Percentiles rank a stretch among this genome's conserved stretches.
Conservation (phyloP, 192 early-diverging fungal genomes). For the Coemansia sp. region DNA sequence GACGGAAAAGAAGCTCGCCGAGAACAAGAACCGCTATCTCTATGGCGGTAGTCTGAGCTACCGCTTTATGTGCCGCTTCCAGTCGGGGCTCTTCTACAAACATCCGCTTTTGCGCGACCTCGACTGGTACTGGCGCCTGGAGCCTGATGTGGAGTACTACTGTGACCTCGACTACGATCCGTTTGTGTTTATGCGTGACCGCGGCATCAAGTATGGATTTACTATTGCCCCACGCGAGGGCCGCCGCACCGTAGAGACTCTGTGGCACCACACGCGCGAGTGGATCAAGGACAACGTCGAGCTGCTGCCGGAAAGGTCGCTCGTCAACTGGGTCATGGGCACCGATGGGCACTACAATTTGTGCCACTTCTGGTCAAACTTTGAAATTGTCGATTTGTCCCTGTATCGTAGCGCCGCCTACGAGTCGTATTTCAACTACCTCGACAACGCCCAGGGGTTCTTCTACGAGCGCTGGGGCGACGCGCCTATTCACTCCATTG, state of each 20-base stretch:
- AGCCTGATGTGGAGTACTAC: constrained; percentile 69
- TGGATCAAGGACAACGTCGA: constrained; percentile 54
- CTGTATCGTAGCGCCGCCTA: constrained; percentile 58
- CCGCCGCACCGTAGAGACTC: constrained; percentile 57
- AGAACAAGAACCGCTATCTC: constrained; percentile 55
- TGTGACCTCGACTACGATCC: constrained; percentile 75
- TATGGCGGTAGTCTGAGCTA: constrained; percentile 70
- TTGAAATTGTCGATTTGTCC: constrained; percentile 66
- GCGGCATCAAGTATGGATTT: constrained; percentile 70
- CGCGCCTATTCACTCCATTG: constrained; percentile 69
- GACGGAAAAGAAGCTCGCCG: constrained; percentile 33
- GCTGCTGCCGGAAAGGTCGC: constrained; percentile 26
- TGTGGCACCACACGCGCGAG: constrained; percentile 59
- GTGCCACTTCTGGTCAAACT: constrained; percentile 81
- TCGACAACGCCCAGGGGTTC: constrained; percentile 63
- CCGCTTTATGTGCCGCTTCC: constrained; percentile 72
- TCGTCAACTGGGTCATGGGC: constrained; percentile 55
- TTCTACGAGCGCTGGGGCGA: constrained; percentile 65
- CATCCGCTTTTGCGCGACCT: constrained; percentile 59
- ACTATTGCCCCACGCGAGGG: constrained; percentile 64
- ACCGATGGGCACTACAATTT: constrained; percentile 62
- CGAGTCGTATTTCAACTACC: constrained; percentile 57
- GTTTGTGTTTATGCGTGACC: constrained; percentile 67
- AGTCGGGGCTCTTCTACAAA: constrained; percentile 64
- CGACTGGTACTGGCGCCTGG: constrained; percentile 75